A percentile compares a stretch with the other conserved stretches of the same genome.
Conservation (phyloP, 1,284 basidiomycete genomes). For the Cutaneotrichosporon dermatis region DNA sequence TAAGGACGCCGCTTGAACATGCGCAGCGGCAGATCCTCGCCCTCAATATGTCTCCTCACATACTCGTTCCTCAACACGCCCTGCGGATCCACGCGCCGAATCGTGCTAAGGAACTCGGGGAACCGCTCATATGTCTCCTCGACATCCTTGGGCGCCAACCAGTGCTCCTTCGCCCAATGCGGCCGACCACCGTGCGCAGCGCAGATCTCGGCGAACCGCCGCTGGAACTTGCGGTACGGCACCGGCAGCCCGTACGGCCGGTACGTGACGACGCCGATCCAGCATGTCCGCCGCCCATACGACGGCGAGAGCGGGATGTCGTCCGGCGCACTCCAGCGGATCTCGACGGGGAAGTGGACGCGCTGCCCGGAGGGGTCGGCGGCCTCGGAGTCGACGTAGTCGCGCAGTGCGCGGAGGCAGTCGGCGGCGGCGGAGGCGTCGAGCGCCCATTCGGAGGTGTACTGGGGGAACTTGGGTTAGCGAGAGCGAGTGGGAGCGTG, state of each 20-base stretch:
- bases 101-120: constrained; percentile 68
- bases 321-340: constrained; percentile 81
- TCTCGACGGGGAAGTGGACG: constrained; percentile 89
- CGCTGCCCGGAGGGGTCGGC: constrained; percentile 66
- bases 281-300: constrained; percentile 73
- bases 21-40: constrained; percentile 41
- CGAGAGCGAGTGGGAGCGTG: too few relatives aligned
- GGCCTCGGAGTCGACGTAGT: constrained; percentile 70
- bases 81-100: constrained; percentile 70
- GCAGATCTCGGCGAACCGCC: constrained; percentile 72
- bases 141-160: constrained; percentile 63
- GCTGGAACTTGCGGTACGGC: constrained; percentile 79
- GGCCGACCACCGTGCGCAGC: constrained; percentile 72
- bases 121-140: constrained; percentile 74
- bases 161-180: constrained; percentile 96
- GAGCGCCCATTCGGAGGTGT: constrained; percentile 90
- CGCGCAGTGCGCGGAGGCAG: constrained; percentile 68
- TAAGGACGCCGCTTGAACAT: constrained; percentile 35
- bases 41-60: constrained; percentile 53
- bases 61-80: constrained; percentile 65
- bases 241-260: constrained; percentile 86
- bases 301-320: constrained; percentile 92
- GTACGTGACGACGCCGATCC: constrained; percentile 95
- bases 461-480: constrained; percentile 66
- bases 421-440: constrained; percentile 51